These are phyloP conservation scores for Viola pubescens DNA, from an alignment of 441 rosid species.

Conservation along the genomic window DNA sequence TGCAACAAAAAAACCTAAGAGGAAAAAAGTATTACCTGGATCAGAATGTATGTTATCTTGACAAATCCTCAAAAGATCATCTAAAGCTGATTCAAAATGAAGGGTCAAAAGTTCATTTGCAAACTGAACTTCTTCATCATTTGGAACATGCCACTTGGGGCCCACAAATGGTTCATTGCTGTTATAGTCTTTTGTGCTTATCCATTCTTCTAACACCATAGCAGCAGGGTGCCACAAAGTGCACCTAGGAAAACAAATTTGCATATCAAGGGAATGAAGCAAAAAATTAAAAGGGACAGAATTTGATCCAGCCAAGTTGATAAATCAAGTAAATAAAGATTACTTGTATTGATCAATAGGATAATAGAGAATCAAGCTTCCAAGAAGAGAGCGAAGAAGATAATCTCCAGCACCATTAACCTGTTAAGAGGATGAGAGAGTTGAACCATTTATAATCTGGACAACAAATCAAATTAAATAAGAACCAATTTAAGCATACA, in stretches of 20 bases:
- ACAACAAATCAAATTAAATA: not conserved
- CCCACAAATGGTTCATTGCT: conserved; percentile 38
- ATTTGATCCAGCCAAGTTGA: conserved; percentile 11
- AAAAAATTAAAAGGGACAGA: conserved; percentile 4
- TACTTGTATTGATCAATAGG: conserved; percentile 94
- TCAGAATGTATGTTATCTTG: conserved; percentile 73
- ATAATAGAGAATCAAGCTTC: conserved; percentile 86
- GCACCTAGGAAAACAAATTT: conserved; percentile 48
- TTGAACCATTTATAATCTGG: not conserved
- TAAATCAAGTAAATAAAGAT: conserved; percentile 19
- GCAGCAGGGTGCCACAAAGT: conserved; percentile 75
- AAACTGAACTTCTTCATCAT: conserved; percentile 78
- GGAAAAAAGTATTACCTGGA: conserved; percentile 45
- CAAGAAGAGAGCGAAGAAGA: conserved; percentile 86
- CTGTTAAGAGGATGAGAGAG: conserved; percentile 26
- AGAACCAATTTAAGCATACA: not conserved
- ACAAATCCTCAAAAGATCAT: conserved; percentile 81
- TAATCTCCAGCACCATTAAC: conserved; percentile 97
- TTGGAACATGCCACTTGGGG: conserved; percentile 95
- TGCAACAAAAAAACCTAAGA: conserved; percentile 8
- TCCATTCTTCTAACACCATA: conserved; percentile 81
- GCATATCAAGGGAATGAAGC: conserved; percentile 8
- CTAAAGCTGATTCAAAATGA: conserved; percentile 88
- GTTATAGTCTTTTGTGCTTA: conserved; percentile 77
- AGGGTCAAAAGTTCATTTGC: conserved; percentile 89